phyloP scores from a whole-genome alignment of 2,329 filamentous ascomycete species.

The Thielaviopsis populi region DNA sequence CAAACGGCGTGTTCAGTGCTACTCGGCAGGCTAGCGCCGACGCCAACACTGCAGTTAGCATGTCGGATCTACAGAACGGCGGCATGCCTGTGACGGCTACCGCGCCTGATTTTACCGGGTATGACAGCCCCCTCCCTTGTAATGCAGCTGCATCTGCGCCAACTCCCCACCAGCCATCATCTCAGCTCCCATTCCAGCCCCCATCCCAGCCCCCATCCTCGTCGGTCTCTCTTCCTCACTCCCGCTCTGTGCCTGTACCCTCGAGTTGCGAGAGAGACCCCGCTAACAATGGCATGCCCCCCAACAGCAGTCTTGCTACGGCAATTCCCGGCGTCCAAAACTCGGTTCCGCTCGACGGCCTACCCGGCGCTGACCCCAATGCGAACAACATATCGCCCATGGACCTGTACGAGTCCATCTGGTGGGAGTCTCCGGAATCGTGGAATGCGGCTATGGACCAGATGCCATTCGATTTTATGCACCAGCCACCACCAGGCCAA shows the following conservation, averaged over 20 bases:
- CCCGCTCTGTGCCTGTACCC: background rate
- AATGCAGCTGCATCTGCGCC: background rate
- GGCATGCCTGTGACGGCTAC: constrained; percentile 26
- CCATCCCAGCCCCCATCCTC: background rate
- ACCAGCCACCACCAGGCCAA: constrained; percentile 43
- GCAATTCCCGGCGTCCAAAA: constrained; percentile 14
- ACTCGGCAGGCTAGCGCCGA: constrained; percentile 23
- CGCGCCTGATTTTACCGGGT: constrained; percentile 32
- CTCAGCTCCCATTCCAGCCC: constrained; percentile 2
- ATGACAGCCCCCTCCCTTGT: constrained; percentile 17
- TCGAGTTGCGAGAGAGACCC: constrained; percentile 10
- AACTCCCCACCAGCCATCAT: constrained; percentile 2
- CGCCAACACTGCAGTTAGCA: constrained; percentile 47
- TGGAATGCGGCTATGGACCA: constrained; percentile 41
- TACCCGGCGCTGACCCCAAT: constrained; percentile 35
- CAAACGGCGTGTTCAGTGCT: constrained; percentile 16
- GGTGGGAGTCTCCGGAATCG: constrained; percentile 48
- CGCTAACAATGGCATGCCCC: constrained; percentile 12
- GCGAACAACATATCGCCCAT: constrained; percentile 48
- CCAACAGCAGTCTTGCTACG: constrained; percentile 14
- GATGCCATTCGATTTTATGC: constrained; percentile 46
- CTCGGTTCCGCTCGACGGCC: constrained; percentile 28
- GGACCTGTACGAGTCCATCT: constrained; percentile 54
- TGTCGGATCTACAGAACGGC: constrained; percentile 47
- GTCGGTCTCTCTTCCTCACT: background rate